A percentile compares a stretch with the other conserved stretches of the same genome.
Conservation (phyloP, 164 flowering plant species). For the Umbilicus rupestris region DNA sequence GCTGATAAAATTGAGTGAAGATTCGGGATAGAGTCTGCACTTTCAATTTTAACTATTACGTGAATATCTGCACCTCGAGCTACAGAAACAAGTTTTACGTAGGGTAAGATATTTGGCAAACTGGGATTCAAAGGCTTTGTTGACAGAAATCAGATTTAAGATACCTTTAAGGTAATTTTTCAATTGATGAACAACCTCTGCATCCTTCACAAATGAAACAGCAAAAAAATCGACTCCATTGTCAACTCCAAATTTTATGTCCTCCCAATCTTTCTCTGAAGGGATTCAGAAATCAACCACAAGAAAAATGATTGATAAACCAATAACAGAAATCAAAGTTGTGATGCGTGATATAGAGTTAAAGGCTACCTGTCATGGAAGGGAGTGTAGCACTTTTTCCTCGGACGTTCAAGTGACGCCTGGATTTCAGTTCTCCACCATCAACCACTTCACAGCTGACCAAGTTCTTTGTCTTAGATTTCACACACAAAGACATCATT, state of each 20-base stretch:
- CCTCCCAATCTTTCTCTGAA: constrained; percentile 98
- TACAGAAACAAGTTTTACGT: constrained; percentile 18
- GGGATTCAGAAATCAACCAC: constrained; percentile 8
- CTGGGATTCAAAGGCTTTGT: not conserved
- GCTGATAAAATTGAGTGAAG: constrained; percentile 83
- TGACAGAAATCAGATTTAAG: not conserved
- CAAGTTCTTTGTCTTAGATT: constrained; percentile 60
- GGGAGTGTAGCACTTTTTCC: constrained; percentile 95
- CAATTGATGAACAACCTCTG: constrained; percentile 82
- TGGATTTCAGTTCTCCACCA: constrained; percentile 94
- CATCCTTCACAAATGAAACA: constrained; percentile 97
- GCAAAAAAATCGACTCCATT: constrained; percentile 94
- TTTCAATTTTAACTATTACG: constrained; percentile 85
- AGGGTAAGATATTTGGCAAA: constrained; percentile 1
- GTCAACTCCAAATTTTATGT: constrained; percentile 97
- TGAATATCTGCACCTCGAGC: constrained; percentile 79
- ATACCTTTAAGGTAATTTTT: constrained; percentile 83
- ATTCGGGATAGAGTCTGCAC: constrained; percentile 95
- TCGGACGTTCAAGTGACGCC: constrained; percentile 93
- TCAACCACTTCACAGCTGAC: constrained; percentile 85
- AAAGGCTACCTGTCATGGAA: constrained; percentile 78
- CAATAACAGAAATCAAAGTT: not conserved
- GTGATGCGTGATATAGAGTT: not conserved
- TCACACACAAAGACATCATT: constrained; percentile 90
- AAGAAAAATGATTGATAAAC: not conserved